Conservation (phyloP, 2,329 filamentous ascomycete genomes). For the Apiospora malaysiana region DNA sequence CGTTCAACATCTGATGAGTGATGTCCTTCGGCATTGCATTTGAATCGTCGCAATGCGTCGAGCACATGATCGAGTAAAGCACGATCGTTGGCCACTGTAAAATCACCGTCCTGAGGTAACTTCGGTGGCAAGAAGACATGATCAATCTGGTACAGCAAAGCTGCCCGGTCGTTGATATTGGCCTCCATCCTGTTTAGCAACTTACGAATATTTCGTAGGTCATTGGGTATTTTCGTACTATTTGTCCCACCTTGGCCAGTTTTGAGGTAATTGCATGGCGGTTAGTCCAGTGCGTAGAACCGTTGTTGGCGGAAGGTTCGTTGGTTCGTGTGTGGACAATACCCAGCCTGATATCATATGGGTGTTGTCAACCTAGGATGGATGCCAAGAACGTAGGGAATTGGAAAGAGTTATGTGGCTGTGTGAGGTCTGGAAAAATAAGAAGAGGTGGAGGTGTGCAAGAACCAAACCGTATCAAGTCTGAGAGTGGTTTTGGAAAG, state of each 20-base stretch:
- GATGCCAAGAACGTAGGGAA: too few relatives aligned
- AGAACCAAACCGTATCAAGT: background rate
- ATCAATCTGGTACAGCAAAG: conserved; percentile 9
- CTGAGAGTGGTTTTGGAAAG: background rate
- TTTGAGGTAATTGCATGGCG: too few relatives aligned
- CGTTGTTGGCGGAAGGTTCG: too few relatives aligned
- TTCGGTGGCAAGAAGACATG: conserved; percentile 18
- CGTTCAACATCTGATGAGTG: background rate
- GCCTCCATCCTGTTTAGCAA: background rate
- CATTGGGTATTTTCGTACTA: too few relatives aligned
- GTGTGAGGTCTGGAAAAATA: background rate
- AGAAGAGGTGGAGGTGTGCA: background rate
- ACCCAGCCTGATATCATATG: too few relatives aligned
- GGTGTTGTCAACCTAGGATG: too few relatives aligned
- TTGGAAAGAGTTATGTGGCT: background rate
- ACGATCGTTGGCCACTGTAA: background rate
- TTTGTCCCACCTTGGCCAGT: too few relatives aligned
- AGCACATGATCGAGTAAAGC: background rate
- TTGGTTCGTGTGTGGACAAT: too few relatives aligned
- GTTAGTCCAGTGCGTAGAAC: too few relatives aligned
- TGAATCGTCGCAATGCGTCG: conserved; percentile 9
- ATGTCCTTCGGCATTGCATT: background rate
- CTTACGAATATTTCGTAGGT: too few relatives aligned
- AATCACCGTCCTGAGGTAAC: conserved; percentile 11
- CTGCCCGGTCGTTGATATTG: background rate